Base-by-base conservation (phyloP, 78 protist species). In the Chrysochromulina tobinii region DNA sequence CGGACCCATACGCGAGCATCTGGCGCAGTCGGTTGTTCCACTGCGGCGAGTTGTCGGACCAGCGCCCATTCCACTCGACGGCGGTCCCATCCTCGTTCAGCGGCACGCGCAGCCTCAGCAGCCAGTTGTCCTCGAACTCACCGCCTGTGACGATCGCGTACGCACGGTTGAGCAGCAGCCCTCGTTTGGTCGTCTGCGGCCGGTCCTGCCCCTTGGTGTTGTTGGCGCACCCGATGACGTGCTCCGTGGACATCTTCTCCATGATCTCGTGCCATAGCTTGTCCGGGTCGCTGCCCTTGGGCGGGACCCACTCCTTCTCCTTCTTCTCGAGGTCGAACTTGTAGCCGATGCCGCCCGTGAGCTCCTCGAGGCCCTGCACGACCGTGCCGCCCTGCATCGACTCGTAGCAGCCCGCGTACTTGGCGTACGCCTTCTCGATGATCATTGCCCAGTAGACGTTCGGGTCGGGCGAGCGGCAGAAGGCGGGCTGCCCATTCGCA, bases 371-470 rank as follows among this genome's bases (percentile, higher is more conserved):
- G 27, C 87, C 87, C 48, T 79, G 87, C 54, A 1, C 17, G 18
- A 79, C 87, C 61, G 87, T 79, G 64, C 87, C 87, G 38, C 87
- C 87, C n/a, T 54, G 87, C 87, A 79, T 54, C 50, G 61, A 38
- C 48, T 54, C 64, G 61, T 79, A 79, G 3, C 50, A 15, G 4
- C 61, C 61, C 14, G 64, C 8, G 61, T 11, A 54, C 48, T 79
- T 79, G 38, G 87, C 87, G 50, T 2, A 54, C 21, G 51, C 87
- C 64, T 79, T 79, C 87, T 79, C 87, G 23, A 79, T 17, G 27
- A 79, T 54, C 87, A 79, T 79, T 15, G 8, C 87, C 87, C 87
- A 79, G 64, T 54, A 79, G 20, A 23, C 61, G 1, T 0, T 2
- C 50, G 58, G 64, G 87, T 79, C 61, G 11, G 8, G 38, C 50